phyloP scores from a whole-genome alignment of 139 green algal genomes.

The Nannochloris sp. region DNA sequence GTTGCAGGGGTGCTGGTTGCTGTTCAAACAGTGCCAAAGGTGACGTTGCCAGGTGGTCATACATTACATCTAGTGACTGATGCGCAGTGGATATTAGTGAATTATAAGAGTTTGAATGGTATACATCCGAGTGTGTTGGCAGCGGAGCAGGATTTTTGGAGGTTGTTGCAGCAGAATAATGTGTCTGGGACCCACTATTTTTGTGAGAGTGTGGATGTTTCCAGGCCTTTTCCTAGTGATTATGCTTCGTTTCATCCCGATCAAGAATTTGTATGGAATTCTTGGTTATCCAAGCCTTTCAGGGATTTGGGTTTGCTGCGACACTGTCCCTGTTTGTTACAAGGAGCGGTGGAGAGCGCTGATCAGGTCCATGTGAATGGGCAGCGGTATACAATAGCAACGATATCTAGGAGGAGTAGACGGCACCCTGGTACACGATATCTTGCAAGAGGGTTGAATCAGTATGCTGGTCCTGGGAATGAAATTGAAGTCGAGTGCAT shows the following conservation, averaged over 20 bases:
- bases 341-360: conserved; percentile 80
- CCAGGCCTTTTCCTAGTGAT: conserved; percentile 76
- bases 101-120: conserved; percentile 39
- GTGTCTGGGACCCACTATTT: conserved; percentile 84
- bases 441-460: conserved; percentile 88
- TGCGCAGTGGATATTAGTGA: conserved; percentile 68
- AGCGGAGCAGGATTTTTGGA: conserved; percentile 34
- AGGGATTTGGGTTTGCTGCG: conserved; percentile 44
- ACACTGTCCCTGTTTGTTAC: conserved; percentile 75
- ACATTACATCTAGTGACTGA: conserved; percentile 70
- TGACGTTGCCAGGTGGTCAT: conserved; percentile 78
- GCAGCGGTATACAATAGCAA: conserved; percentile 45
- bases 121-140: background rate
- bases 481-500: conserved; percentile 97
- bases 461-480: conserved; percentile 77
- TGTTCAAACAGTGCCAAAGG: conserved; percentile 55
- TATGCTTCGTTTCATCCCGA: conserved; percentile 15
- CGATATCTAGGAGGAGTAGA: conserved; percentile 64
- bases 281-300: conserved; percentile 62
- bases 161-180: conserved; percentile 37
- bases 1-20: conserved; percentile 74
- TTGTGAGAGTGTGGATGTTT: conserved; percentile 90
- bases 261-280: conserved; percentile 88
- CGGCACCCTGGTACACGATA: conserved; percentile 89
- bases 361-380: conserved; percentile 46